Evolutionary conservation across 495 filamentous ascomycete genomes (phyloP), one percentile per base, ranked within the genome.

Genomic region (Tuber melanosporum): DNA sequence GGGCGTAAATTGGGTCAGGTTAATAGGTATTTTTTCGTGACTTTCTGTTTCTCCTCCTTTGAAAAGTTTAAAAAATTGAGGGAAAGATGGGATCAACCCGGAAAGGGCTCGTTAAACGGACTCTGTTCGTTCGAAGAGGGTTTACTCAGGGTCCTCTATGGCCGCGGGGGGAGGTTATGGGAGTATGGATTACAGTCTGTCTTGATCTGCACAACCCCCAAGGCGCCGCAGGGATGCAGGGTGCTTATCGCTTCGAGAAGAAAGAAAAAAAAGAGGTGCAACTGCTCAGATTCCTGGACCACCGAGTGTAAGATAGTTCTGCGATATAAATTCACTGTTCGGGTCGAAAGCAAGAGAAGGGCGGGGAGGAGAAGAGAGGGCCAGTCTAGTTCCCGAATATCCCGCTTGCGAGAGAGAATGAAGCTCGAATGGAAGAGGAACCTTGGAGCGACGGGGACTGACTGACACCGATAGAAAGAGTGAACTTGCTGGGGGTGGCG

Each of bases 71-170:
- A 26, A 71, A 74, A 49, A 66, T 47, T 46, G 66, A 44, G 22
- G 73, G 45, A 78, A 70, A 22, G 71, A 42, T 22, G 26, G 52
- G 47, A 32, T 69, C 15, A 49, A 57, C 20, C 39, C 77, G 39
- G 32, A 12, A 26, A 39, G 57, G 66, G 47, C 32, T 73, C 43
- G 76, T 46, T 75, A 72, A 80, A 73, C 70, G 79, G 75, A 74
- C 77, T 79, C 78, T 75, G 71, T 79, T 57, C 70, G 45, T 73
- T 80, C 77, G 36, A 78, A 41, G 74, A 47, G 76, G 77, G 70
- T 80, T 80, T 80, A 80, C 78, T 80, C 78, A 80, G 78, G 78
- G 78, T 73, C 78, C 77, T 72, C 47, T 77, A 70, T 80, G 52
- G 75, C 71, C 71, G 78, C 69, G 69, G 72, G 69, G 75, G 72